These are phyloP conservation scores for Irpex lacteus DNA, from an alignment of 1,284 basidiomycete species.

Conservation along the genomic window DNA sequence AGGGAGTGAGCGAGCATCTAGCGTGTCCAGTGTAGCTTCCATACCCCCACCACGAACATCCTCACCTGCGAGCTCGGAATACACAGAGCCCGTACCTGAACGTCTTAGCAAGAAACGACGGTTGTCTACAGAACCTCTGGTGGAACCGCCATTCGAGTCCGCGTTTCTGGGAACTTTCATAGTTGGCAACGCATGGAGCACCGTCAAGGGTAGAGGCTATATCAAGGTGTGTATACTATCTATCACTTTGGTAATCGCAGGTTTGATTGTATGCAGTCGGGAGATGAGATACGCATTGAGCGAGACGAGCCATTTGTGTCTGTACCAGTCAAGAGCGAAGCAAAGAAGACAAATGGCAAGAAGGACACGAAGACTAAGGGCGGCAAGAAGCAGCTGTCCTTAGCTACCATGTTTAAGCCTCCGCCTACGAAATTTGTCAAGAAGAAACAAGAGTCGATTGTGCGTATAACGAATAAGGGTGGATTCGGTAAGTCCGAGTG, in stretches of 20 bases:
- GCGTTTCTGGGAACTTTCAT: conserved; percentile 67
- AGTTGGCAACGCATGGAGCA: conserved; percentile 79
- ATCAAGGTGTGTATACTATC: conserved; percentile 36
- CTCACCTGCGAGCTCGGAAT: conserved; percentile 21
- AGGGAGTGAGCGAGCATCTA: conserved; percentile 35
- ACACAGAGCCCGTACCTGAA: conserved; percentile 9
- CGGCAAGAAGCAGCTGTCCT: conserved; percentile 61
- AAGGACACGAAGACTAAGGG: conserved; percentile 30
- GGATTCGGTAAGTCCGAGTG: conserved; percentile 53
- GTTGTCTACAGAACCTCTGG: conserved; percentile 24
- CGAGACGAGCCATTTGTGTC: conserved; percentile 46
- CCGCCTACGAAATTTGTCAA: conserved; percentile 47
- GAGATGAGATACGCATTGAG: conserved; percentile 60
- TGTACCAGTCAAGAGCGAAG: conserved; percentile 8
- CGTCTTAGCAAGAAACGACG: conserved; percentile 49
- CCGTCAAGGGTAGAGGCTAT: conserved; percentile 70
- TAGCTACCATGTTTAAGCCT: conserved; percentile 64
- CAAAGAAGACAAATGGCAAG: conserved; percentile 21
- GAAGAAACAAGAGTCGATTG: conserved; percentile 61
- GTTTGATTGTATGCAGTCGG: conserved; percentile 21
- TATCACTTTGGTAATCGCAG: not conserved
- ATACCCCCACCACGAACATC: conserved; percentile 24
- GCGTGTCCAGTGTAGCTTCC: conserved; percentile 38
- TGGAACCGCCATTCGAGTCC: conserved; percentile 15
- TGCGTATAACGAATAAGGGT: conserved; percentile 61